Percentiles rank a stretch among this genome's conserved stretches.
These are phyloP conservation scores for Sphaerulina populicola DNA, from an alignment of 2,329 filamentous ascomycete species.

Conservation along the genomic window DNA sequence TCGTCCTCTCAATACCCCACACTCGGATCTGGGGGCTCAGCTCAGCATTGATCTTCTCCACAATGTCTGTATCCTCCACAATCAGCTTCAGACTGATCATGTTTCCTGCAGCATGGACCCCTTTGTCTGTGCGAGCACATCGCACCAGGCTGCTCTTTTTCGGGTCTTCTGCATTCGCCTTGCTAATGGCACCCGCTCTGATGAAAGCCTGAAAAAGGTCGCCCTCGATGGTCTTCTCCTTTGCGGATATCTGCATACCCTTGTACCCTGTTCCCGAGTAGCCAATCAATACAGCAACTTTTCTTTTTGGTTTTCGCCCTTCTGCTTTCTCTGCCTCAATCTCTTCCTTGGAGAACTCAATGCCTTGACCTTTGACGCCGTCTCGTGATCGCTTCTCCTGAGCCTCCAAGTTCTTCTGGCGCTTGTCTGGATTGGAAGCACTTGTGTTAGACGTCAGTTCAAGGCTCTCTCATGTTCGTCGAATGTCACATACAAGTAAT, in stretches of 20 bases:
- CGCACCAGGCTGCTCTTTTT: slow-evolving; percentile 92
- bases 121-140: slow-evolving; percentile 94
- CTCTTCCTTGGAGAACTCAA: slow-evolving; percentile 62
- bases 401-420: slow-evolving; percentile 37
- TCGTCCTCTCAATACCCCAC: slow-evolving; percentile 87
- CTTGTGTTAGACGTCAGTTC: slow-evolving; percentile 37
- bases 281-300: slow-evolving; percentile 90
- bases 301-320: slow-evolving; percentile 81
- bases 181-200: slow-evolving; percentile 83
- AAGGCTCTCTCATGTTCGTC: slow-evolving; percentile 16
- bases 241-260: slow-evolving; percentile 72
- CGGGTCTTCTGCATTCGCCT: slow-evolving; percentile 91
- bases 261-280: slow-evolving; percentile 96
- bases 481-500: slow-evolving; percentile 50
- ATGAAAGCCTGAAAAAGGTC: slow-evolving; percentile 91
- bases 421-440: slow-evolving; percentile 41
- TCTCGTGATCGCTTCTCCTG: slow-evolving; percentile 40
- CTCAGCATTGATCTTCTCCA: slow-evolving; percentile 81
- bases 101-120: slow-evolving; percentile 91
- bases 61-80: slow-evolving; percentile 78
- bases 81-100: slow-evolving; percentile 94
- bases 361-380: slow-evolving; percentile 36
- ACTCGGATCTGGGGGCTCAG: slow-evolving; percentile 84
- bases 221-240: slow-evolving; percentile 84
- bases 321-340: slow-evolving; percentile 81